Conservation (phyloP, 768 basidiomycete genomes). For the Cystobasidium ongulense region DNA sequence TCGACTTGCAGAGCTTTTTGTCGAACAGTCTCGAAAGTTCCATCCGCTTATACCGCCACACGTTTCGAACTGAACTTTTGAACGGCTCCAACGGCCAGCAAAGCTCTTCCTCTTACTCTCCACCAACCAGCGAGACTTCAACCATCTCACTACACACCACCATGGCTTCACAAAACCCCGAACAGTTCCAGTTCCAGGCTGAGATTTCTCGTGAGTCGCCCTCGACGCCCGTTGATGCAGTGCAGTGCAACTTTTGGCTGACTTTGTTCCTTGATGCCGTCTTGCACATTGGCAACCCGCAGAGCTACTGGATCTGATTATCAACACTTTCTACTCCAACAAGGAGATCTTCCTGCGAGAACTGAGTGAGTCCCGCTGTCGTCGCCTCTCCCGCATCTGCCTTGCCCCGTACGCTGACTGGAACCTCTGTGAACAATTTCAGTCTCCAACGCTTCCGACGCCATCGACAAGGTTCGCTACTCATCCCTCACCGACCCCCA, state of each 20-base stretch:
- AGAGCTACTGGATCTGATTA: not conserved
- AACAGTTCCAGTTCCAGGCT: constrained; percentile 68
- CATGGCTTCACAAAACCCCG: constrained; percentile 29
- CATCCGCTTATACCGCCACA: not conserved
- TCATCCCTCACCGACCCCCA: constrained; percentile 87
- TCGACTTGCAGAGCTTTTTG: not conserved
- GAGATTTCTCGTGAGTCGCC: constrained; percentile 83
- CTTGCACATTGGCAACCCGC: not conserved
- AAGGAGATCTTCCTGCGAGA: constrained; percentile 99
- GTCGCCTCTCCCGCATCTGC: not conserved
- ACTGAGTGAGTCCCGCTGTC: constrained; percentile 49
- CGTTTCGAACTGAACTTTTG: not conserved
- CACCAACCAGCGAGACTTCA: not conserved
- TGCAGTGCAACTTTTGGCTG: not conserved
- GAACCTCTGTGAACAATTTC: not conserved
- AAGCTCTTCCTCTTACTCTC: not conserved
- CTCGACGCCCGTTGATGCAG: constrained; percentile 54
- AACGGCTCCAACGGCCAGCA: not conserved
- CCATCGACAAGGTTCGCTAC: constrained; percentile 98
- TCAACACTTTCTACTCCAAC: constrained; percentile 94
- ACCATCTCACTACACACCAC: not conserved
- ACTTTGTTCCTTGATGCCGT: constrained; percentile 25
- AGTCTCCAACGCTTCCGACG: constrained; percentile 91
- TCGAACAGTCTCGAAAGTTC: constrained; percentile 15
- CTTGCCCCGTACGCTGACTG: not conserved